phyloP scores from a whole-genome alignment of 2,329 filamentous ascomycete genomes.

The Aureobasidium namibiae region DNA sequence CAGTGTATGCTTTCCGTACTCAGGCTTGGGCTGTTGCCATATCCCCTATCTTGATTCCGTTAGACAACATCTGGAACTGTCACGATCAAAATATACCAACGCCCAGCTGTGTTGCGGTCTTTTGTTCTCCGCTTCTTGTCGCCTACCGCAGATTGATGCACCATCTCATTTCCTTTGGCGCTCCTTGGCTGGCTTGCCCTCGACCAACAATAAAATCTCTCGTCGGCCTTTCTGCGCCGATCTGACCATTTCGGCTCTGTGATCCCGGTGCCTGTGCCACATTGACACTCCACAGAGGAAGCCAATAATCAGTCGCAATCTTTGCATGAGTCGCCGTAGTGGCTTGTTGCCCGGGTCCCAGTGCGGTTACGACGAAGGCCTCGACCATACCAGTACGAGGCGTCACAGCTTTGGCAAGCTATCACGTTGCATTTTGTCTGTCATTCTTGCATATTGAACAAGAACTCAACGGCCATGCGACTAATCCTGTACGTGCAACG shows the following conservation, averaged over 20 bases:
- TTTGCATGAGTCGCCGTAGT: background rate
- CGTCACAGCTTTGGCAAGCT: background rate
- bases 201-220: conserved; percentile 8
- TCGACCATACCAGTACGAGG: background rate
- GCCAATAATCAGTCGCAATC: conserved; percentile 7
- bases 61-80: background rate
- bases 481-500: conserved; percentile 8
- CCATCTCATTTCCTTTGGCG: conserved; percentile 11
- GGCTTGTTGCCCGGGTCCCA: background rate
- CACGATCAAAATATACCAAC: background rate
- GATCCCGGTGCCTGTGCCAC: conserved; percentile 2
- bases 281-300: background rate
- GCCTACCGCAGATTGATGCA: background rate
- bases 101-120: background rate
- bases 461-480: background rate
- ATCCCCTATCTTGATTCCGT: background rate
- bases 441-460: background rate
- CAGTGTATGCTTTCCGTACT: background rate
- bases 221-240: conserved; percentile 7
- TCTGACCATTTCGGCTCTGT: conserved; percentile 2
- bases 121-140: background rate
- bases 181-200: conserved; percentile 8
- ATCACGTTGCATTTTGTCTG: conserved; percentile 1
- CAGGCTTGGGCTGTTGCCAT: background rate
- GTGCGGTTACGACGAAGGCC: background rate